Conservation (phyloP, 345 rosid genomes). For the Trapa bicornis region DNA sequence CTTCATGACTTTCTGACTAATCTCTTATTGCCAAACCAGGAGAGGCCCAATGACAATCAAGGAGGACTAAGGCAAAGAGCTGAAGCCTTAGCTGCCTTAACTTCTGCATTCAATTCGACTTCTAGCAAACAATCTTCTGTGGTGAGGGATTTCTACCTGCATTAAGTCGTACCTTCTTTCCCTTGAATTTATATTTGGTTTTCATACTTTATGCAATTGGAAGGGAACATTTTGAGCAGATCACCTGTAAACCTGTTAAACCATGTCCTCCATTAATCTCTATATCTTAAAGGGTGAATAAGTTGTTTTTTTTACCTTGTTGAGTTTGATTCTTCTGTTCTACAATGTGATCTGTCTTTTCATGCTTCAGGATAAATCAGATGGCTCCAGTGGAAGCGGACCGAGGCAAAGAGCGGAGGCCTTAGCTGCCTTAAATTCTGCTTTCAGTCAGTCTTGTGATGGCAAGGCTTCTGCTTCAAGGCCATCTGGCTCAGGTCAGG, state of each 20-base stretch:
- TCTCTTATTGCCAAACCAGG: slow-evolving; percentile 25
- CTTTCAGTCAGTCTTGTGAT: slow-evolving; percentile 53
- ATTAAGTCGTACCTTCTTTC: neutral
- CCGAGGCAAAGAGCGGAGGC: slow-evolving; percentile 77
- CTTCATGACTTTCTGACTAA: neutral
- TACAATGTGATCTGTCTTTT: neutral
- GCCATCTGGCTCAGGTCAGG: slow-evolving; percentile 32
- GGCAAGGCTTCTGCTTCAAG: slow-evolving; percentile 31
- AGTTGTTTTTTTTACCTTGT: neutral
- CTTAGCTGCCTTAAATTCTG: slow-evolving; percentile 70
- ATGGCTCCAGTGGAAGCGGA: slow-evolving; percentile 51
- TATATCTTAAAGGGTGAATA: neutral
- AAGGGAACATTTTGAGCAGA: too few species aligned
- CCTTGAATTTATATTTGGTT: neutral
- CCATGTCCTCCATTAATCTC: neutral
- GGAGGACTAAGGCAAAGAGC: slow-evolving; percentile 97
- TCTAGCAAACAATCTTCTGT: slow-evolving; percentile 29
- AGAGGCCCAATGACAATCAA: slow-evolving; percentile 55
- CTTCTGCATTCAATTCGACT: slow-evolving; percentile 62
- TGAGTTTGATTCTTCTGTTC: too few species aligned
- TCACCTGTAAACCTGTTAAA: neutral
- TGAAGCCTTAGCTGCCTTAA: slow-evolving; percentile 90
- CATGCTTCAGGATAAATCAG: slow-evolving; percentile 35
- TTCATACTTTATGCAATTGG: neutral
- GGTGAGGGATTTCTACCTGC: slow-evolving; percentile 24